Percentiles rank a stretch among this genome's conserved stretches.
Conservation (phyloP, 2,329 filamentous ascomycete genomes). For the Daldinia eschscholtzii region DNA sequence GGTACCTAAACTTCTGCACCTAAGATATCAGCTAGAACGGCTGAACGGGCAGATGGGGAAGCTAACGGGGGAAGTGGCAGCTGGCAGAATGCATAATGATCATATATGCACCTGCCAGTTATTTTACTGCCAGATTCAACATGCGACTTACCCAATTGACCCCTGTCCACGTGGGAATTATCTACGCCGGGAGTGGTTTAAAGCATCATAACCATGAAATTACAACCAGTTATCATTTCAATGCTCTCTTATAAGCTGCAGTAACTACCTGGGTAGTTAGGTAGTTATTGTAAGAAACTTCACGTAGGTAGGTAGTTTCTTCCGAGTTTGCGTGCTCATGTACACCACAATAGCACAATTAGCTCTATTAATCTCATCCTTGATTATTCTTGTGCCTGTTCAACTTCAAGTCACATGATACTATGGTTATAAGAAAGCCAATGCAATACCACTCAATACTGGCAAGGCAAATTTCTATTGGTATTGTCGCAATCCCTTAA, state of each 20-base stretch:
- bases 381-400: not conserved
- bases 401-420: not conserved
- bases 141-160: not conserved
- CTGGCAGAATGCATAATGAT: slow-evolving; percentile 14
- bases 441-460: not conserved
- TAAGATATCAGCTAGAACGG: slow-evolving; percentile 22
- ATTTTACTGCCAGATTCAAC: not conserved
- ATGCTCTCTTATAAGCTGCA: slow-evolving; percentile 16
- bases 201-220: slow-evolving; percentile 19
- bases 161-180: slow-evolving; percentile 40
- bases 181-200: slow-evolving; percentile 36
- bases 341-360: not conserved
- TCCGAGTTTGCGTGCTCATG: not conserved
- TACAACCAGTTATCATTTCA: slow-evolving; percentile 17
- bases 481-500: slow-evolving; percentile 26
- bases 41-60: not conserved
- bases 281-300: too few species aligned
- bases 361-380: not conserved
- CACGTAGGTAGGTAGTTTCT: not conserved
- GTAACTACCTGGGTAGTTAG: not conserved
- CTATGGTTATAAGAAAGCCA: not conserved
- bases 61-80: slow-evolving; percentile 14
- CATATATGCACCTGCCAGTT: slow-evolving; percentile 17
- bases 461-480: slow-evolving; percentile 22
- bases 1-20: slow-evolving; percentile 17